phyloP scores from a whole-genome alignment of 176 grass and related monocot genomes.

The Chrysopogon serrulatus region DNA sequence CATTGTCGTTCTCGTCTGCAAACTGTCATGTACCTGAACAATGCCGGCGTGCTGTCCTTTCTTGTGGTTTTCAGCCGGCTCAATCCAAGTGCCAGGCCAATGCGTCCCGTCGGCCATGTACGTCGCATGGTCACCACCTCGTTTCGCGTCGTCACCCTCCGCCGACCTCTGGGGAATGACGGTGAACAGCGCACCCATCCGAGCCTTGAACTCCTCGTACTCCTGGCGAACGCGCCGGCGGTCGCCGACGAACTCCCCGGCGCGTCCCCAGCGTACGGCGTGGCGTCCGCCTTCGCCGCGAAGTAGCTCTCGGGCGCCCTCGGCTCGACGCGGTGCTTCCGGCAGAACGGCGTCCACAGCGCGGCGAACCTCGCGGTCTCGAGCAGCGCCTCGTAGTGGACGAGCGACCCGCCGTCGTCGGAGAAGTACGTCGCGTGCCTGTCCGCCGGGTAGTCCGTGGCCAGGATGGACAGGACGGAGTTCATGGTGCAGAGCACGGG shows the following conservation, averaged over 20 bases:
- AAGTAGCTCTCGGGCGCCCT: conserved; percentile 40
- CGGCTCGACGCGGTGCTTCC: conserved; percentile 37
- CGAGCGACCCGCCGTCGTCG: conserved; percentile 35
- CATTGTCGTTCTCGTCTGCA: no score
- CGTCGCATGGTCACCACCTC: neutral
- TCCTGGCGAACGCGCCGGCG: conserved; percentile 17
- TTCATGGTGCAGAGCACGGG: conserved; percentile 34
- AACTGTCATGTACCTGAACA: neutral
- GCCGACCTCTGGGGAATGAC: conserved; percentile 32
- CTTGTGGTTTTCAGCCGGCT: conserved; percentile 24
- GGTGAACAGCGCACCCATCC: neutral
- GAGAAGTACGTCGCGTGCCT: conserved; percentile 35
- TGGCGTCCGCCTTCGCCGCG: neutral
- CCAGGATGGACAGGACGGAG: conserved; percentile 48
- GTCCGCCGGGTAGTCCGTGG: conserved; percentile 41
- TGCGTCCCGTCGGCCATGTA: conserved; percentile 3
- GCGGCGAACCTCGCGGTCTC: conserved; percentile 22
- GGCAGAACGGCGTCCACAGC: conserved; percentile 32
- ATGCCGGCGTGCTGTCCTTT: conserved; percentile 29
- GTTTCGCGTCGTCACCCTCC: neutral
- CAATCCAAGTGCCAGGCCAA: conserved; percentile 32
- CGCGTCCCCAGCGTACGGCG: neutral
- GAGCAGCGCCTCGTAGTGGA: conserved; percentile 40
- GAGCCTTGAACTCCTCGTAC: conserved; percentile 40
- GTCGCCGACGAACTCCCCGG: conserved; percentile 13